Evolutionary conservation across 2,329 filamentous ascomycete species (phyloP), one percentile per base, ranked within the genome.

Genomic region (Cladophialophora yegresii): DNA sequence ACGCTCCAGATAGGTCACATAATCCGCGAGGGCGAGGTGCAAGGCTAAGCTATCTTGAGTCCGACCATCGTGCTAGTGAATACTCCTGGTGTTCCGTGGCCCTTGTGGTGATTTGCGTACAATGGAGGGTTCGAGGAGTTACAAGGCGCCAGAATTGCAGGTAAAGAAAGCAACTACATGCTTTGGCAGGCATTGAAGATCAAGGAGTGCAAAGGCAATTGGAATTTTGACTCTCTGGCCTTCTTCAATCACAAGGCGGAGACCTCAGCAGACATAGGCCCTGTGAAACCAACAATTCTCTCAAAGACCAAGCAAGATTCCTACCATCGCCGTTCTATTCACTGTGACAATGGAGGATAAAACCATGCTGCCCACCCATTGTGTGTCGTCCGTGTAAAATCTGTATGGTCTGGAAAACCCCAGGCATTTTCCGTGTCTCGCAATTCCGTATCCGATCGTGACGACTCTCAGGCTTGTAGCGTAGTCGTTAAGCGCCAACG

Each of bases 351-450:
- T 20, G 22, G 23, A 61, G 49, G 40, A 51, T n/a, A n/a, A 57
- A 54, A 53, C 16, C 58, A 61, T 32, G 22, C 30, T 50, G 13
- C 36, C 43, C 36, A 26, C 36, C 58, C 32, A n/a, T n/a, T 22
- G 28, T 57, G 33, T 53, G 56, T 32, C 26, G 53, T 28, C 50
- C n/a, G 49, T 53, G 28, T 63, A 56, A 64, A 60, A 60, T 49
- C 62, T 67, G 65, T 62, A 28, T 54, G 28, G 36, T 55, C 40
- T 53, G 51, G 33, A 47, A 43, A 32, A 32, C 58, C 62, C 26
- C 40, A 62, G 62, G 58, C 65, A 55, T 54, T 8, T n/a, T 43
- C 36, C n/a, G 36, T 20, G 36, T 43, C 36, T n/a, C 13, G 10
- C 16, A 43, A 43, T 43, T 43, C 36, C 36, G 28, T 26, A 50